Conservation (phyloP, 2,329 filamentous ascomycete genomes). For the Neopestalotiopsis rosae region DNA sequence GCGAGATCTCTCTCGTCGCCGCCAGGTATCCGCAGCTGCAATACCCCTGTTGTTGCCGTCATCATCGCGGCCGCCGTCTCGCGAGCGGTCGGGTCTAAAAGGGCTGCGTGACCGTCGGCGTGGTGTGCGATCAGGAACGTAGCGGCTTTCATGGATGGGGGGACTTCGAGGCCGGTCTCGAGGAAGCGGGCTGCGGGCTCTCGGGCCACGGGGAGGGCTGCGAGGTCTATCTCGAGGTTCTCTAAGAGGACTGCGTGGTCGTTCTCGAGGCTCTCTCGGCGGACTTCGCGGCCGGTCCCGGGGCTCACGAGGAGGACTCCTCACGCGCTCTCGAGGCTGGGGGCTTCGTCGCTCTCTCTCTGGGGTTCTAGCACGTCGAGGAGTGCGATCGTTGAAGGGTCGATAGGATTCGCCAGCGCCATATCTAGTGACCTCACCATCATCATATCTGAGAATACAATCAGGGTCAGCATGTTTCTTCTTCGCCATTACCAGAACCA, state of each 20-base stretch:
- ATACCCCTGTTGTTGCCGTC: slow-evolving; percentile 1
- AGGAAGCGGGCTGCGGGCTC: slow-evolving; percentile 34
- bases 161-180: slow-evolving; percentile 24
- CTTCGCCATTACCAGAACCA: neutral
- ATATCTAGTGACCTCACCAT: slow-evolving; percentile 66
- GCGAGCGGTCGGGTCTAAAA: slow-evolving; percentile 43
- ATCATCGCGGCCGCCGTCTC: slow-evolving; percentile 30
- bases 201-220: slow-evolving; percentile 30
- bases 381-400: slow-evolving; percentile 56
- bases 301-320: slow-evolving; percentile 36
- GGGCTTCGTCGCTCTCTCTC: slow-evolving; percentile 43
- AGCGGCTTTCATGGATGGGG: slow-evolving; percentile 43
- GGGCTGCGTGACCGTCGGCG: slow-evolving; percentile 48
- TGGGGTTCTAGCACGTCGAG: slow-evolving; percentile 40
- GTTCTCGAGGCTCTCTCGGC: slow-evolving; percentile 40
- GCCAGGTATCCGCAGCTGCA: slow-evolving; percentile 39
- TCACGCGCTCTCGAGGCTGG: slow-evolving; percentile 23
- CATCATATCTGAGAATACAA: slow-evolving; percentile 54
- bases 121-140: slow-evolving; percentile 46
- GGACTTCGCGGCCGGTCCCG: slow-evolving; percentile 27
- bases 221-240: slow-evolving; percentile 29
- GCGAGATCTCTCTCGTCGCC: slow-evolving; percentile 45
- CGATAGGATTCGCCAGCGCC: slow-evolving; percentile 67
- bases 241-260: slow-evolving; percentile 25
- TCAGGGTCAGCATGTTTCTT: neutral